These are phyloP conservation scores for Endoconidiophora laricicola DNA, from an alignment of 2,329 filamentous ascomycete genomes.

Conservation along the genomic window DNA sequence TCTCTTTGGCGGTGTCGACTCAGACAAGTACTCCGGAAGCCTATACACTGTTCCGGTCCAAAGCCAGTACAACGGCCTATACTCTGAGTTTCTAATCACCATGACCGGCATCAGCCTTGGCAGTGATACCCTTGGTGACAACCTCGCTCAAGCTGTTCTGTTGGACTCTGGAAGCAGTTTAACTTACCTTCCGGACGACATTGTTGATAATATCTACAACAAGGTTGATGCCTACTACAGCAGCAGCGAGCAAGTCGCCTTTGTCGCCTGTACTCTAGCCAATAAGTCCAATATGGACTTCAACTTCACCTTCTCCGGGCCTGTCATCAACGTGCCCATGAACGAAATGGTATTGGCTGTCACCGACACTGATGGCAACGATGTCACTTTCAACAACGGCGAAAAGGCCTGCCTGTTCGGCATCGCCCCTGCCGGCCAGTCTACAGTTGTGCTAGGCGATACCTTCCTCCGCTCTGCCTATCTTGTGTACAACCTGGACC, in stretches of 20 bases:
- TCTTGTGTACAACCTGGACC: slow-evolving; percentile 56
- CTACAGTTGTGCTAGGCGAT: slow-evolving; percentile 51
- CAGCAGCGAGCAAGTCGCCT: slow-evolving; percentile 33
- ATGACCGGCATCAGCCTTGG: slow-evolving; percentile 41
- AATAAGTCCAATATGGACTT: slow-evolving; percentile 29
- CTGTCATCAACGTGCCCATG: slow-evolving; percentile 37
- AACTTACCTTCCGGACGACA: slow-evolving; percentile 45
- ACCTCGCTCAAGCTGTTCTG: slow-evolving; percentile 43
- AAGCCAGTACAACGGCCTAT: slow-evolving; percentile 28
- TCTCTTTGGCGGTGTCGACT: slow-evolving; percentile 61
- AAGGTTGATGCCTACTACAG: slow-evolving; percentile 43
- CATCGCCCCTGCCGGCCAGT: slow-evolving; percentile 38
- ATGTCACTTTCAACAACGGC: slow-evolving; percentile 36
- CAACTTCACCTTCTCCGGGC: slow-evolving; percentile 29
- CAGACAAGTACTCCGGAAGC: slow-evolving; percentile 42
- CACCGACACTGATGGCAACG: slow-evolving; percentile 27
- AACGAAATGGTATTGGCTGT: slow-evolving; percentile 42
- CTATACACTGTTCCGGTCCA: slow-evolving; percentile 54
- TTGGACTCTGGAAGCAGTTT: slow-evolving; percentile 56
- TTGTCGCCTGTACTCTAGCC: slow-evolving; percentile 42
- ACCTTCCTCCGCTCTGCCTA: slow-evolving; percentile 62
- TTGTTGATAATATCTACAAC: slow-evolving; percentile 38
- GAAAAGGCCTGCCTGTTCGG: slow-evolving; percentile 48
- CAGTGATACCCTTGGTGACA: slow-evolving; percentile 24
- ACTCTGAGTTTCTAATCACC: slow-evolving; percentile 51